Base-by-base conservation (phyloP, 2,329 filamentous ascomycete species). In the Diaporthe capsici region DNA sequence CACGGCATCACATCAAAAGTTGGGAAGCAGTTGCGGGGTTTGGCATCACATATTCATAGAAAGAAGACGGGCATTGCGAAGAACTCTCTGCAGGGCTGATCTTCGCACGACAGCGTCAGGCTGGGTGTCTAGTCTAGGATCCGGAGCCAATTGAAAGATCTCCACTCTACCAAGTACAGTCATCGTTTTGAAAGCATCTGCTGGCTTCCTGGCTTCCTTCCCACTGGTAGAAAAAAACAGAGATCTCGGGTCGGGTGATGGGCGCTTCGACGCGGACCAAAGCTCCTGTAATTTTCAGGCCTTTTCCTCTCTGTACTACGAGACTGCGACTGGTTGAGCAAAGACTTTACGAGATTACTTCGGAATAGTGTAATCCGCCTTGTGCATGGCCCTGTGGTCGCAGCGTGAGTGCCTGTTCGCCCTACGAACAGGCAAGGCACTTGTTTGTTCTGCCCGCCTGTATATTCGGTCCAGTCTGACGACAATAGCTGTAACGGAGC, bases 1-100 rank as follows among this genome's bases (percentile, higher is more conserved):
- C 76, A 78, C 73, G 74, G 68, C 63, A 76, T 75, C 76, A 76
- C 78, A 78, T 72, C 61, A 75, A 51, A 68, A 39, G 28, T 51
- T 49, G 71, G 71, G 75, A 76, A 73, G 77, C 76, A 68, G 76
- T 44, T 51, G 61, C 57, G 57, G n/a, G 71, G 49, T 61, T 53
- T 72, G 68, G 61, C 61, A 65, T 75, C 63, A 63, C n/a, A 71
- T 60, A 22, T 71, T 53, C 42, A 73, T 75, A 77, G 76, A 73
- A 73, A 53, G 47, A 28, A 53, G 28, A 10, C 22, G 49, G 47
- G 34, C 61, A 31, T 31, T 55, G 53, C 53, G 25, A 55, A 42
- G 49, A 22, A 12, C 34, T 20, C 15, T 68, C 42, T 53, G 65
- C 49, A 37, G n/a, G 55, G 65, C 65, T 70, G 34, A 53, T 42